A percentile compares a stretch with the other conserved stretches of the same genome.
phyloP scores from a whole-genome alignment of 2,329 filamentous ascomycete species.

The Orbilia oligospora region DNA sequence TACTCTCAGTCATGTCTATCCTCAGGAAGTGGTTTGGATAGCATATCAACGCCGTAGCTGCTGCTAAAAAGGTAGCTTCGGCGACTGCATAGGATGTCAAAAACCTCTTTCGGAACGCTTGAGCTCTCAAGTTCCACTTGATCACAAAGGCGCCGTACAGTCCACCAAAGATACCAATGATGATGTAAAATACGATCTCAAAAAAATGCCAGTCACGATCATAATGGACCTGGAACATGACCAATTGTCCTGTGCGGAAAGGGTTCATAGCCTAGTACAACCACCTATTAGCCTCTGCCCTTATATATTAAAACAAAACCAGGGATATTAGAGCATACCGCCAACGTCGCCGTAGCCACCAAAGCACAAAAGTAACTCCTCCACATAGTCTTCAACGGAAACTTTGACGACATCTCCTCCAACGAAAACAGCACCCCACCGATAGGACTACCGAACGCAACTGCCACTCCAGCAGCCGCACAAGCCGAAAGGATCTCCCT shows the following conservation, averaged over 20 bases:
- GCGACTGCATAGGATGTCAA: constrained; percentile 85
- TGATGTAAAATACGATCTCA: constrained; percentile 90
- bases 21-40: constrained; percentile 95
- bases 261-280: constrained; percentile 86
- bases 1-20: constrained; percentile 99
- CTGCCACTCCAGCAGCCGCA: constrained; percentile 93
- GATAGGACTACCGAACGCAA: constrained; percentile 97
- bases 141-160: constrained; percentile 97
- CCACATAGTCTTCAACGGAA: constrained; percentile 97
- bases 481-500: constrained; percentile 95
- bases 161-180: constrained; percentile 92
- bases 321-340: constrained; percentile 69
- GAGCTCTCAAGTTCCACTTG: constrained; percentile 93
- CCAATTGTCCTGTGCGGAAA: constrained; percentile 94
- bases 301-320: background rate
- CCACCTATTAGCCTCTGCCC: background rate
- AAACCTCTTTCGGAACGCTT: constrained; percentile 95
- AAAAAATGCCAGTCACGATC: constrained; percentile 99
- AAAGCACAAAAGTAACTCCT: constrained; percentile 97
- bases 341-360: constrained; percentile 91
- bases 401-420: constrained; percentile 97
- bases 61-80: constrained; percentile 86
- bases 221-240: constrained; percentile 99
- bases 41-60: constrained; percentile 89
- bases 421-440: constrained; percentile 96